These are phyloP conservation scores for Salix exigua DNA, from an alignment of 345 rosid genomes.

Conservation along the genomic window DNA sequence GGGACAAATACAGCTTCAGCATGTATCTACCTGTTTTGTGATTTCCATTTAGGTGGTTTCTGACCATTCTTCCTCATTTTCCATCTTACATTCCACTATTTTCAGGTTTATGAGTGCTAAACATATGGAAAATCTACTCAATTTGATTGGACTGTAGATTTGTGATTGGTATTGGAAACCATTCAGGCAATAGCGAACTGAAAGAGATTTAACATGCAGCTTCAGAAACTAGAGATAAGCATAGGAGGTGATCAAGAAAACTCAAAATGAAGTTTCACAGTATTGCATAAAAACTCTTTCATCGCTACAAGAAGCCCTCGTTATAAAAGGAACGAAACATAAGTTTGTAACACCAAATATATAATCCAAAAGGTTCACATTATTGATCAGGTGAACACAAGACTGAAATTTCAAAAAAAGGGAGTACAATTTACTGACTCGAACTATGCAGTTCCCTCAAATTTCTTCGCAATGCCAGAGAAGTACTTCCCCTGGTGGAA, in stretches of 20 bases:
- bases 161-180: no score
- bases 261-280: background rate
- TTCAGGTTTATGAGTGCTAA: no score
- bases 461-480: slow-evolving; percentile 81
- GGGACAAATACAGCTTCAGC: no score
- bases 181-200: no score
- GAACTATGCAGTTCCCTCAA: slow-evolving; percentile 55
- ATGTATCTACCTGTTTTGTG: no score
- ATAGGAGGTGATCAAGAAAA: background rate
- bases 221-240: background rate
- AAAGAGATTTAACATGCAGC: no score
- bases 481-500: slow-evolving; percentile 97
- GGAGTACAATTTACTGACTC: background rate
- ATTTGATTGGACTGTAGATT: no score
- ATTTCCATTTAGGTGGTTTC: no score
- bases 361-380: background rate
- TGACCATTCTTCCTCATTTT: no score
- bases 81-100: no score
- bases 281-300: background rate
- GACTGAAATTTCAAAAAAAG: background rate
- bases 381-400: background rate
- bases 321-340: slow-evolving; percentile 4
- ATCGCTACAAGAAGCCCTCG: background rate
- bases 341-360: slow-evolving; percentile 1
- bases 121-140: no score